A percentile compares a stretch with the other conserved stretches of the same genome.
phyloP scores from a whole-genome alignment of 306 rosid species.

The Echinosophora koreensis region DNA sequence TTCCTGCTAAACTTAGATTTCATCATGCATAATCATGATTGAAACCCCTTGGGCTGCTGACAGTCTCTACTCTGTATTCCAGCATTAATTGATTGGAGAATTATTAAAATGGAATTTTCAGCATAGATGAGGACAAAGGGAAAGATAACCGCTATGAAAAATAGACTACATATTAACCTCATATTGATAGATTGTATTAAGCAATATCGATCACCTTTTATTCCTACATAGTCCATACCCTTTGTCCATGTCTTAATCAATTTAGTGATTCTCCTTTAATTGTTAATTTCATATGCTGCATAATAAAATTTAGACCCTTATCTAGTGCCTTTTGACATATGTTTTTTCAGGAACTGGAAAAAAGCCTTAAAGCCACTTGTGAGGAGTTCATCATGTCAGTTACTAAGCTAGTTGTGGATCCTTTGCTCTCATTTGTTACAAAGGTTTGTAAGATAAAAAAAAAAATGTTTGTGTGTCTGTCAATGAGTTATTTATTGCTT shows the following conservation, averaged over 20 bases:
- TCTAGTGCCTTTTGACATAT: constrained; percentile 33
- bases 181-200: neutral
- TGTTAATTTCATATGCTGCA: constrained; percentile 18
- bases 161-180: constrained; percentile 4
- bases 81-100: constrained; percentile 22
- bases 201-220: constrained; percentile 3
- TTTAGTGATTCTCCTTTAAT: constrained; percentile 9
- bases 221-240: neutral
- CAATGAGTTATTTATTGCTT: constrained; percentile 31
- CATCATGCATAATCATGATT: constrained; percentile 3
- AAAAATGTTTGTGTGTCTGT: neutral
- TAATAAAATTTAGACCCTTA: constrained; percentile 23
- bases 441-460: constrained; percentile 61
- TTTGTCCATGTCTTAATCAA: neutral
- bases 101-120: constrained; percentile 24
- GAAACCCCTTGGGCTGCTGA: constrained; percentile 1
- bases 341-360: constrained; percentile 88
- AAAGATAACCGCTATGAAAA: constrained; percentile 13
- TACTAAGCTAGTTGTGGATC: constrained; percentile 97
- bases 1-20: neutral
- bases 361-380: constrained; percentile 93
- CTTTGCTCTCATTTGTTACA: constrained; percentile 97
- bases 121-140: constrained; percentile 10
- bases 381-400: constrained; percentile 98
- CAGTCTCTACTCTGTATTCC: neutral